Percentiles rank a stretch among this genome's conserved stretches.
These are phyloP conservation scores for Aspergillus viridinutans DNA, from an alignment of 2,329 filamentous ascomycete genomes.

Conservation along the genomic window DNA sequence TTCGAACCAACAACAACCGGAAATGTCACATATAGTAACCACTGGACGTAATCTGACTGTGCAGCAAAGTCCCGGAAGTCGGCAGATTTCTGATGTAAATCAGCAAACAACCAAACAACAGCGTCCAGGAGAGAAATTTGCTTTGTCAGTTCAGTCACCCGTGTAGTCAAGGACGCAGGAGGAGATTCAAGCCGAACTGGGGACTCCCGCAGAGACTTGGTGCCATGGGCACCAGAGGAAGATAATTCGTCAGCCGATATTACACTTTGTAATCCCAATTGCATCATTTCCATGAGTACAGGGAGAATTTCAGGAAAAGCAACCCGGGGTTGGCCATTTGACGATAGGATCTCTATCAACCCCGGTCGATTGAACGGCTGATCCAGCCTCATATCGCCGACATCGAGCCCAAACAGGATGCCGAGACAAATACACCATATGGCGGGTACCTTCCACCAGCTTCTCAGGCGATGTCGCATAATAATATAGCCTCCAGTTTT, in stretches of 20 bases:
- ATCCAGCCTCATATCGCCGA: slow-evolving; percentile 69
- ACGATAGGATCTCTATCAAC: slow-evolving; percentile 66
- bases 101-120: slow-evolving; percentile 72
- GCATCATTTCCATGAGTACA: slow-evolving; percentile 81
- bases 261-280: slow-evolving; percentile 70
- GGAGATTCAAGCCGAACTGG: slow-evolving; percentile 5
- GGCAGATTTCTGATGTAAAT: slow-evolving; percentile 70
- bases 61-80: slow-evolving; percentile 79
- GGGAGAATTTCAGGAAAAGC: slow-evolving; percentile 72
- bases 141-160: slow-evolving; percentile 39
- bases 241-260: slow-evolving; percentile 58
- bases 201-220: slow-evolving; percentile 5
- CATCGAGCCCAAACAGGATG: slow-evolving; percentile 80
- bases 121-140: slow-evolving; percentile 67
- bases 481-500: slow-evolving; percentile 87
- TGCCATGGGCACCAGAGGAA: slow-evolving; percentile 43
- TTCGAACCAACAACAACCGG: slow-evolving; percentile 85
- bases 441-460: slow-evolving; percentile 82
- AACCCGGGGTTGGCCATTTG: slow-evolving; percentile 58
- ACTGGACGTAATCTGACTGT: slow-evolving; percentile 74
- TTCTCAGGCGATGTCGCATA: slow-evolving; percentile 73
- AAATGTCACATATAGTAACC: slow-evolving; percentile 75
- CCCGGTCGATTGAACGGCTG: slow-evolving; percentile 69
- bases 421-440: slow-evolving; percentile 87
- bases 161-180: slow-evolving; percentile 12